Evolutionary conservation across 352 stramenopile genomes (phyloP).

Genomic region (Globisporangium emineosum): DNA sequence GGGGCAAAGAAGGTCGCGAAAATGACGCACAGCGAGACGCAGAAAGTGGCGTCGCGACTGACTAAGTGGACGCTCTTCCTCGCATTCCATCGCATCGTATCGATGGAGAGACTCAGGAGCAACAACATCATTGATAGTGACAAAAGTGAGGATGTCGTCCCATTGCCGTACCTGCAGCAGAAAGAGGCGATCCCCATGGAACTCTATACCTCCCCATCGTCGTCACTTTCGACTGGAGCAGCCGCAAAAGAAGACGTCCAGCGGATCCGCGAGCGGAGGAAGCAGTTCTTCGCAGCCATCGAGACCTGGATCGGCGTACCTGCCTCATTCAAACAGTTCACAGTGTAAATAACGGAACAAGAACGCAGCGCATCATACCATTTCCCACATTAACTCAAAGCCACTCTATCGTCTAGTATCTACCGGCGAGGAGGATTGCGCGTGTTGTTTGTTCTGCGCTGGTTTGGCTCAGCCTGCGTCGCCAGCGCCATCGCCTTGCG

Average conservation of each 20-base stretch:
- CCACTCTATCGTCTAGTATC: not conserved
- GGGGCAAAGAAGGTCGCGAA: slow-evolving; percentile 64
- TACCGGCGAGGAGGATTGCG: not conserved
- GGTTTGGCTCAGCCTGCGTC: not conserved
- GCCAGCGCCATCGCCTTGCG: slow-evolving; percentile 22
- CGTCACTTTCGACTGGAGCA: not conserved
- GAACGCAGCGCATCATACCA: not conserved
- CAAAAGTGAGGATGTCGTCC: not conserved
- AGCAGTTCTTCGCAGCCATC: slow-evolving; percentile 18
- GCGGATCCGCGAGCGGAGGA: not conserved
- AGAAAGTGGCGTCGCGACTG: slow-evolving; percentile 57
- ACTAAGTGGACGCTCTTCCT: slow-evolving; percentile 58
- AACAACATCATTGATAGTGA: not conserved
- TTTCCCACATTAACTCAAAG: not conserved
- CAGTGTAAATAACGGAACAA: slow-evolving; percentile 16
- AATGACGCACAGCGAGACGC: slow-evolving; percentile 40
- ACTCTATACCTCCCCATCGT: not conserved
- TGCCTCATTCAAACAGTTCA: slow-evolving; percentile 37
- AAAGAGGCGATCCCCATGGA: slow-evolving; percentile 32
- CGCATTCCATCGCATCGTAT: slow-evolving; percentile 34
- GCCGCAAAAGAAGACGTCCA: not conserved
- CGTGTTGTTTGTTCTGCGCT: not conserved
- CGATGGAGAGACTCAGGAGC: not conserved
- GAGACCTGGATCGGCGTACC: slow-evolving; percentile 35
- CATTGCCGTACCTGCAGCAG: slow-evolving; percentile 32